These are phyloP conservation scores for Primulina eburnea DNA, from an alignment of 257 asterid genomes.

Conservation along the genomic window DNA sequence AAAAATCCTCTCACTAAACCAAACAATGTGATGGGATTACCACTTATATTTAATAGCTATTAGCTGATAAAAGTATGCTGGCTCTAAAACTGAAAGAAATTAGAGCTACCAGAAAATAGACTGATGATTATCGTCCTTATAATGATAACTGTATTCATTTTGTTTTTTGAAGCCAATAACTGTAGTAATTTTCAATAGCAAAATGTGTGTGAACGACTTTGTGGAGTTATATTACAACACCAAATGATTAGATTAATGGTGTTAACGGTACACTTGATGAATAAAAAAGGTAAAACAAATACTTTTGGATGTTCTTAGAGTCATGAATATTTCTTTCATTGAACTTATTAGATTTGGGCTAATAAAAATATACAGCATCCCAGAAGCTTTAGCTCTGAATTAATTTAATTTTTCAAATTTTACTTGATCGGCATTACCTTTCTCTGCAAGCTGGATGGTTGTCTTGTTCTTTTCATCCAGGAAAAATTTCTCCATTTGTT, in stretches of 20 bases:
- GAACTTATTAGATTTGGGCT: neutral
- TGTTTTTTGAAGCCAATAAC: neutral
- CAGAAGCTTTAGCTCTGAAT: neutral
- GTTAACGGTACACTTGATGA: neutral
- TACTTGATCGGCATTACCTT: conserved; percentile 51
- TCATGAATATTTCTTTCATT: neutral
- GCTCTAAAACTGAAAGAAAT: conserved; percentile 18
- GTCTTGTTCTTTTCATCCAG: conserved; percentile 55
- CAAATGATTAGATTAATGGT: conserved; percentile 1
- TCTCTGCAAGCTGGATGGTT: conserved; percentile 51
- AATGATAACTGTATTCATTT: neutral
- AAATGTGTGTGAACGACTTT: neutral
- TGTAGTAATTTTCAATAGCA: conserved; percentile 1
- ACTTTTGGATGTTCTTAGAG: neutral
- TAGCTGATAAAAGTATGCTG: too few species aligned
- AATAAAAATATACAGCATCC: neutral
- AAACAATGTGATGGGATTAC: too few species aligned
- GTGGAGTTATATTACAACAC: neutral
- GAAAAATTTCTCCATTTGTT: conserved; percentile 52
- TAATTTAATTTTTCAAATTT: conserved; percentile 8
- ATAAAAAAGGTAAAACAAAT: neutral
- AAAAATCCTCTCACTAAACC: too few species aligned
- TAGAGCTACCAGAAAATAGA: conserved; percentile 9
- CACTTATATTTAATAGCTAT: too few species aligned
- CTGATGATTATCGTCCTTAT: neutral